Base-by-base conservation (phyloP, 495 filamentous ascomycete genomes). In the Antarctomyces pellizariae region DNA sequence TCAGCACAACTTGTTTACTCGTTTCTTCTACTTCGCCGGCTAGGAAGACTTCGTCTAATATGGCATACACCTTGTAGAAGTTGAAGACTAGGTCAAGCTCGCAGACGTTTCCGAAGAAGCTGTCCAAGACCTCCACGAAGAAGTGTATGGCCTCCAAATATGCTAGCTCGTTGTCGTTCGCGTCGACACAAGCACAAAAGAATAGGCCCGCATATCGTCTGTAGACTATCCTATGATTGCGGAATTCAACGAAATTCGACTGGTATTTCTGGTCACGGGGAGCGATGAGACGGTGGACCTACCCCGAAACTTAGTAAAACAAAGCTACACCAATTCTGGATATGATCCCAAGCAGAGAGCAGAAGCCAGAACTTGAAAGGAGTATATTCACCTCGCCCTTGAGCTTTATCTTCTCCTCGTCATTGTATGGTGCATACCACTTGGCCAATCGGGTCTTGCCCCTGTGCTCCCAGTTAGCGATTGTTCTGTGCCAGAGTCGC, bases 31-130 rank as follows among this genome's bases (percentile, higher is more conserved):
- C 79, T 59, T 97, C 86, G 28, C 86, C 86, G 1, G 86, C 86
- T 26, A 97, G 68, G 58, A 64, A 90, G 28, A 97, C 79, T 49
- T 97, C 86, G 47, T 97, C 86, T 18, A 97, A 65, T 31, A 97
- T 97, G 10, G 89, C 89, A 53, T 97, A 97, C 29, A 73, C 73
- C 64, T 83, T 83, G 48, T 80, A 82, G 44, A 83, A 97, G 51
- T 93, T 95, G 54, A 97, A 97, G 35, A 97, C 89, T 52, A 97
- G 56, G 62, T 97, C 86, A 50, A 97, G 60, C 57, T 97, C 86
- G 53, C 86, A 97, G 29, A 97, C 86, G 48, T 97, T 97, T 39
- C 86, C 86, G 47, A 97, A 97, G 57, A 97, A 97, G 38, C 75
- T 64, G 62, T 97, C 86, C 42, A 97, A 59, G 35, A 97, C 86